Conservation (phyloP, 2,329 filamentous ascomycete species). For the Stenocarpella maydis region DNA sequence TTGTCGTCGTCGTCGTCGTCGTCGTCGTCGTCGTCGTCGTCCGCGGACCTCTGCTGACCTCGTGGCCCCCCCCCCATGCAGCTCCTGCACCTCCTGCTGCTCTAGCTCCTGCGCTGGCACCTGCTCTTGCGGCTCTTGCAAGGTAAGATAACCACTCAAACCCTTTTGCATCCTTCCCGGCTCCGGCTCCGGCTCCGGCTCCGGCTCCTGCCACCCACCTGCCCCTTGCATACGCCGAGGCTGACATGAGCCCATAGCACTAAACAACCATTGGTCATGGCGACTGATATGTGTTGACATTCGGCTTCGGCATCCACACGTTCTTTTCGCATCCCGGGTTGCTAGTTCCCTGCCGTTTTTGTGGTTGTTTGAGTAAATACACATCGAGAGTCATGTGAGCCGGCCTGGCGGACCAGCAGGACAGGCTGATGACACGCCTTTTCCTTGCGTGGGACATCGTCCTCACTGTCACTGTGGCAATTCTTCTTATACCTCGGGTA, state of each 20-base stretch:
- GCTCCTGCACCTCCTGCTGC: conserved; percentile 35
- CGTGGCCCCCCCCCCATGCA: not conserved
- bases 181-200: too few species aligned
- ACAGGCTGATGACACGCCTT: not conserved
- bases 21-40: too few species aligned
- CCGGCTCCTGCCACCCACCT: too few species aligned
- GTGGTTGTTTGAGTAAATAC: not conserved
- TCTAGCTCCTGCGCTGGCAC: conserved; percentile 28
- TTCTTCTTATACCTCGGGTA: conserved; percentile 6
- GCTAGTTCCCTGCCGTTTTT: not conserved
- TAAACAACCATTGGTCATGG: not conserved
- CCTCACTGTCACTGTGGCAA: not conserved
- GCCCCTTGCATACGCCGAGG: not conserved
- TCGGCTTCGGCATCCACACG: conserved; percentile 15
- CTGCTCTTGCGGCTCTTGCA: conserved; percentile 34
- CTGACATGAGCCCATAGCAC: not conserved
- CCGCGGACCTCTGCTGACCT: conserved; percentile 22
- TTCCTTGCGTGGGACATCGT: not conserved
- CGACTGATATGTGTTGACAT: not conserved
- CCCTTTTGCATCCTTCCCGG: not conserved
- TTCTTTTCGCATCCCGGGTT: conserved; percentile 17
- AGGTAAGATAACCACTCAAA: conserved; percentile 12
- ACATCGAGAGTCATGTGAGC: conserved; percentile 4
- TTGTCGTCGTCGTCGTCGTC: too few species aligned
- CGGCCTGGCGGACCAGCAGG: not conserved